phyloP scores from a whole-genome alignment of 306 rosid species.

The Psophocarpus tetragonolobus region DNA sequence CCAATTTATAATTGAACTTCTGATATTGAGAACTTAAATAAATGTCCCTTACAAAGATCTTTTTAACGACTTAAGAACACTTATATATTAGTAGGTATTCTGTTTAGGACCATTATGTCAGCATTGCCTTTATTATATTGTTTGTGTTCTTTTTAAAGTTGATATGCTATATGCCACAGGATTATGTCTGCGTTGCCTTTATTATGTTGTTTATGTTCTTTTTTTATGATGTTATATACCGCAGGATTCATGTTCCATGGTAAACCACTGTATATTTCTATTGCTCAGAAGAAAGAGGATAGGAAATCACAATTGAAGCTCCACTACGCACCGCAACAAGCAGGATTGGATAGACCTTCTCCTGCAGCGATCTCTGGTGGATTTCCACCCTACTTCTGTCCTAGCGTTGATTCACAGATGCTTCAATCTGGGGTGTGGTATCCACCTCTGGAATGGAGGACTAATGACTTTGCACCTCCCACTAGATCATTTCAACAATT shows the following conservation, averaged over 20 bases:
- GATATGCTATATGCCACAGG: conserved; percentile 51
- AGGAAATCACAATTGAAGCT: conserved; percentile 72
- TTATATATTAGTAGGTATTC: not conserved
- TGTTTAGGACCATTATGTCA: not conserved
- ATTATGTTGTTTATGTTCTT: not conserved
- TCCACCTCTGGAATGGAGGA: conserved; percentile 70
- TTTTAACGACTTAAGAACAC: not conserved
- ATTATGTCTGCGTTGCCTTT: conserved; percentile 23
- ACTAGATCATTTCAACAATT: conserved; percentile 65
- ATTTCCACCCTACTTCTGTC: conserved; percentile 71
- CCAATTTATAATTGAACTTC: not conserved
- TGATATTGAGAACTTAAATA: conserved; percentile 15
- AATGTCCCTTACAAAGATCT: not conserved
- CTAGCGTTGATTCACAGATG: conserved; percentile 57
- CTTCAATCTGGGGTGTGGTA: conserved; percentile 58
- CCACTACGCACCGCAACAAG: conserved; percentile 58
- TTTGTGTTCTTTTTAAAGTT: not conserved
- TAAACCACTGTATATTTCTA: conserved; percentile 79
- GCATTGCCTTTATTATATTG: conserved; percentile 10
- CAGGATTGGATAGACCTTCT: conserved; percentile 61
- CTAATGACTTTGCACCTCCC: conserved; percentile 58
- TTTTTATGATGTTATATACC: conserved; percentile 25
- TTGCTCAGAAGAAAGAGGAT: conserved; percentile 88
- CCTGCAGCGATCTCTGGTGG: conserved; percentile 63
- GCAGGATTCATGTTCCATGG: conserved; percentile 76